Evolutionary conservation across 1,139 yeast species (phyloP).

Genomic region (Wickerhamomyces sp.): DNA sequence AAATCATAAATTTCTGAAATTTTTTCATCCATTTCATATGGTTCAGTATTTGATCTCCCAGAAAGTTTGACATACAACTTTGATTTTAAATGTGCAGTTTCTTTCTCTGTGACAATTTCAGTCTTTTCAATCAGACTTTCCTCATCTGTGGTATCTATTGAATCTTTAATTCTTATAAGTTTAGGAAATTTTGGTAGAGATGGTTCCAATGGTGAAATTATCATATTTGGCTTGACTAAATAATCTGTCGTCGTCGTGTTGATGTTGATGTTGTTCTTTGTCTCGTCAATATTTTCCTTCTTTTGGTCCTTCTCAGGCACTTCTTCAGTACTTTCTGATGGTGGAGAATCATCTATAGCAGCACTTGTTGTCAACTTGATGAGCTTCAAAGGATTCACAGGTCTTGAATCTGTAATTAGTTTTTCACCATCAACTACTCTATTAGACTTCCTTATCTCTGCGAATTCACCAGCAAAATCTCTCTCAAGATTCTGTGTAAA

Average conservation of each 20-base stretch:
- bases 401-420: constrained; percentile 11
- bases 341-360: not conserved
- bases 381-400: constrained; percentile 4
- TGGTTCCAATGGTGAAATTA: no score
- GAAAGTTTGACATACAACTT: constrained; percentile 22
- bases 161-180: no score
- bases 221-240: no score
- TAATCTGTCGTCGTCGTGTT: no score
- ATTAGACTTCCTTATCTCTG: constrained; percentile 13
- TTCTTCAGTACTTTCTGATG: no score
- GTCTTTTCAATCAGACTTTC: no score
- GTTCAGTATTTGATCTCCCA: constrained; percentile 16
- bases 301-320: no score
- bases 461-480: constrained; percentile 20
- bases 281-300: no score
- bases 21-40: constrained; percentile 31
- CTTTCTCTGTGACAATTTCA: not conserved
- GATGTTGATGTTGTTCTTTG: no score
- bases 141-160: no score
- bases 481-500: constrained; percentile 1
- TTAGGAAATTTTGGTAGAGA: no score
- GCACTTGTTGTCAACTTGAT: constrained; percentile 7
- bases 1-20: constrained; percentile 48
- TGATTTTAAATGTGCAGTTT: constrained; percentile 7
- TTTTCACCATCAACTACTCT: constrained; percentile 10